Evolutionary conservation across 371 early-diverging fungal species (phyloP), one percentile per base, ranked within the genome.

Genomic region (Mortierella sp.): DNA sequence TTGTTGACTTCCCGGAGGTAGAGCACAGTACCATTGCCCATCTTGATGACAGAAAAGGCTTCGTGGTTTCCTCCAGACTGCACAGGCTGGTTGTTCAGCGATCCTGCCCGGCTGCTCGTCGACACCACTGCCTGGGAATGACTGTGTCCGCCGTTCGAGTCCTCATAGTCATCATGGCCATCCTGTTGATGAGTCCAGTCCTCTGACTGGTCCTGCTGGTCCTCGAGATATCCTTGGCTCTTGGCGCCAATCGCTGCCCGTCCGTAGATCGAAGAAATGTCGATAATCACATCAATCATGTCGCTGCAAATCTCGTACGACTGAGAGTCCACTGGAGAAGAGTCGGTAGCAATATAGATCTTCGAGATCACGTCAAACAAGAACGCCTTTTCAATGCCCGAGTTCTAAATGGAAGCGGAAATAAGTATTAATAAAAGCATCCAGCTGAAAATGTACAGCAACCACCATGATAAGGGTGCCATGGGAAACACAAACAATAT

Each of bases 341-440:
- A 93, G 77, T 98, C 99, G 9, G 98, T 98, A 5, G 99, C 98
- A 76, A 98, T 92, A 80, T 98, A 98, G 44, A 98, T 94, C 85
- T 98, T 98, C 44, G 95, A 95, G 48, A 91, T 75, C 14, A 94
- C 91, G 86, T 98, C 99, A 82, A 98, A 97, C 64, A 98, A 87
- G 86, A 97, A 98, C 19, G 97, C 97, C 86, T 98, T 98, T 79
- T 98, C 99, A 74, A 98, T 95, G 19, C 96, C 95, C 2, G 98
- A 97, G 82, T 96, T 98, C 96, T 97, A 84, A 21, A 55, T 71
- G 43, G 14, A 34, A 44, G 37, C 46, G 21, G 34, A 26, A 73
- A 28, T 8, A 13, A 19, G n/a, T 31, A n/a, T n/a, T 46, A 26
- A n/a, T 46, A 34, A 53, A 72, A 24, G n/a, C 21, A 72, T 53